A percentile compares a stretch with the other conserved stretches of the same genome.
Conservation (phyloP, 2,329 filamentous ascomycete species). For the Colletotrichum tropicale region DNA sequence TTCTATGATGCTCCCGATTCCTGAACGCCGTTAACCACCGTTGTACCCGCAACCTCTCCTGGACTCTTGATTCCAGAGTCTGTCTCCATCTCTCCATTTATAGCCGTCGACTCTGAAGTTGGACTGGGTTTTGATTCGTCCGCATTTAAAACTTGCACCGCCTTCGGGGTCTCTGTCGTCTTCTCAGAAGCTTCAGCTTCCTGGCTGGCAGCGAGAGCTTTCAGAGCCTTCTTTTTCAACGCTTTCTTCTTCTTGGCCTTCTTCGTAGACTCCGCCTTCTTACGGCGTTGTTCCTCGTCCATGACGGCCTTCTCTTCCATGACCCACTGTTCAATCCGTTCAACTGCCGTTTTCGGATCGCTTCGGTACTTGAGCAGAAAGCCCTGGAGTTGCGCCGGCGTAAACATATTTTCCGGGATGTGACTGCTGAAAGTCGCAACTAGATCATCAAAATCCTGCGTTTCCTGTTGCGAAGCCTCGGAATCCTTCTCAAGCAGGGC, state of each 20-base stretch:
- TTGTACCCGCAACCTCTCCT: background rate
- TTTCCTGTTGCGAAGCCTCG: background rate
- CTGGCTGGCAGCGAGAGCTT: background rate
- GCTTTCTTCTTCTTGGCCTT: slow-evolving; percentile 9
- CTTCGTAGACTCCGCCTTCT: background rate
- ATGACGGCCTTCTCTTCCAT: slow-evolving; percentile 3
- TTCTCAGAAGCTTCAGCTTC: background rate
- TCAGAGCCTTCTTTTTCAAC: background rate
- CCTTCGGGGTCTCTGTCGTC: background rate
- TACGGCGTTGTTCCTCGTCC: slow-evolving; percentile 5
- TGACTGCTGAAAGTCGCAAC: background rate
- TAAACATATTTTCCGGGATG: slow-evolving; percentile 3
- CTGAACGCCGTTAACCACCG: background rate
- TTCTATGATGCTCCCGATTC: background rate
- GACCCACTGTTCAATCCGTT: background rate
- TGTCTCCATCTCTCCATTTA: background rate
- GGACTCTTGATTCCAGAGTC: background rate
- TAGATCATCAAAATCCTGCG: background rate
- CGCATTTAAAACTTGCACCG: background rate
- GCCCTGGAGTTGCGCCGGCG: slow-evolving; percentile 12
- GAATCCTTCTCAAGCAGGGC: background rate
- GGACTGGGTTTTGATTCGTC: background rate
- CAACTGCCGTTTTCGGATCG: background rate
- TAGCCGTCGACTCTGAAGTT: background rate
- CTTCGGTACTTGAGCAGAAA: slow-evolving; percentile 8